Evolutionary conservation across 2,329 filamentous ascomycete species (phyloP).

Genomic region (Colletotrichum gigasporum): DNA sequence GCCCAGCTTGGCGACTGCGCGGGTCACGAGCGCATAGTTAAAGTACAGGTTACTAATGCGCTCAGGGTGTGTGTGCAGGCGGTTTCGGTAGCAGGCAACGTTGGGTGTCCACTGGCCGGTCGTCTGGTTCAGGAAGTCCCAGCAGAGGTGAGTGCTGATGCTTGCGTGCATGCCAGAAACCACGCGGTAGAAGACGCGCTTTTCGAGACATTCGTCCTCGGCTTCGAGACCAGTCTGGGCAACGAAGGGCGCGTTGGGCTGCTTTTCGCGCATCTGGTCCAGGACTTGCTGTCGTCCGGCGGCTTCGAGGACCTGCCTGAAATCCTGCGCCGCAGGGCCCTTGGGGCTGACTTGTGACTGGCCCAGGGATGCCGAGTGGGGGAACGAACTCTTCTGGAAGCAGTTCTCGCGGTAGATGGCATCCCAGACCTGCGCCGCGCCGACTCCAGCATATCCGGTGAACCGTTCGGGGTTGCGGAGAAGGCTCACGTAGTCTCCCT

Average conservation of each 20-base stretch:
- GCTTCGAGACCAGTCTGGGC: conserved; percentile 75
- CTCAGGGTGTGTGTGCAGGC: conserved; percentile 87
- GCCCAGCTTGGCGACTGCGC: conserved; percentile 89
- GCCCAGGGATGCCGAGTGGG: conserved; percentile 65
- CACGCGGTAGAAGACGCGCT: conserved; percentile 97
- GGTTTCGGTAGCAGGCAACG: conserved; percentile 83
- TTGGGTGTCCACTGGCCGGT: conserved; percentile 95
- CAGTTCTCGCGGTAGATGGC: conserved; percentile 98
- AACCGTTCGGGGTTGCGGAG: conserved; percentile 94
- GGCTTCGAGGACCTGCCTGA: conserved; percentile 68
- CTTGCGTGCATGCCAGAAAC: conserved; percentile 98
- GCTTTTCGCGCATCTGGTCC: conserved; percentile 65
- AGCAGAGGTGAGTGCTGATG: conserved; percentile 95
- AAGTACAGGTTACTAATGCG: conserved; percentile 98
- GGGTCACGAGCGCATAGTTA: conserved; percentile 95
- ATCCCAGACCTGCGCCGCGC: conserved; percentile 92
- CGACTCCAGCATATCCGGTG: conserved; percentile 89
- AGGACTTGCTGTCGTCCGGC: conserved; percentile 69
- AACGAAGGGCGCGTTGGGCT: conserved; percentile 66
- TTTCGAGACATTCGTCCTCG: conserved; percentile 95
- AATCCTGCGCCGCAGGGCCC: conserved; percentile 67
- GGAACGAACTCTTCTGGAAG: conserved; percentile 77
- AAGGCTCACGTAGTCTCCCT: conserved; percentile 96
- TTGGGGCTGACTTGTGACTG: conserved; percentile 48
- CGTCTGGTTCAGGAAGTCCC: conserved; percentile 94